Percentiles rank a stretch among this genome's conserved stretches.
Evolutionary conservation across 768 basidiomycete species (phyloP).

Genomic region (Lactarius tabidus): DNA sequence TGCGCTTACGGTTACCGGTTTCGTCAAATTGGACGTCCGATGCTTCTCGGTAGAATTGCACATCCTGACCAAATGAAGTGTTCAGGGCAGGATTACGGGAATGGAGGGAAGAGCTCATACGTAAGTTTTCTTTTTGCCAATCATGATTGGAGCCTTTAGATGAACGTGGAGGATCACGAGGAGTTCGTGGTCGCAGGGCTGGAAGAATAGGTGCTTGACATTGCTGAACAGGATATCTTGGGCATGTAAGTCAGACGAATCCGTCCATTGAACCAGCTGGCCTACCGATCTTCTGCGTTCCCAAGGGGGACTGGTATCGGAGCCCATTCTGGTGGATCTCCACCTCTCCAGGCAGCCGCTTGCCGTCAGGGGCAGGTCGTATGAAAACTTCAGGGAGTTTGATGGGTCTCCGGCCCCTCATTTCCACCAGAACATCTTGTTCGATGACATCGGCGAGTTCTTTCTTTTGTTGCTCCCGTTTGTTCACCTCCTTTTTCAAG

Average conservation of each 20-base stretch:
- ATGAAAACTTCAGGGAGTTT: conserved; percentile 91
- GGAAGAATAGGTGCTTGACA: conserved; percentile 98
- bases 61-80: conserved; percentile 52
- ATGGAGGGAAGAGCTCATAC: conserved; percentile 41
- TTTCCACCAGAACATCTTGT: conserved; percentile 84
- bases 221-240: conserved; percentile 93
- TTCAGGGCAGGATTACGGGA: conserved; percentile 11
- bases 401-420: conserved; percentile 82
- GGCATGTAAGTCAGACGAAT: conserved; percentile 10
- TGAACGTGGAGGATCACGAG: conserved; percentile 93
- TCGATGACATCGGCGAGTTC: conserved; percentile 98
- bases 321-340: conserved; percentile 98
- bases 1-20: conserved; percentile 97
- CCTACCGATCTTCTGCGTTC: conserved; percentile 88
- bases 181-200: conserved; percentile 95
- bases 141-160: conserved; percentile 93
- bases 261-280: conserved; percentile 11
- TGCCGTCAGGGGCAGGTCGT: conserved; percentile 90
- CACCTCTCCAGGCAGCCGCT: conserved; percentile 93
- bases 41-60: conserved; percentile 98
- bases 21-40: conserved; percentile 98
- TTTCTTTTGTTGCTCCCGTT: conserved; percentile 95
- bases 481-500: conserved; percentile 94
- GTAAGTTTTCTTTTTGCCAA: conserved; percentile 97
- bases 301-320: conserved; percentile 82